Evolutionary conservation across 2,329 filamentous ascomycete genomes (phyloP).

Genomic region (Cladosporium sp.): DNA sequence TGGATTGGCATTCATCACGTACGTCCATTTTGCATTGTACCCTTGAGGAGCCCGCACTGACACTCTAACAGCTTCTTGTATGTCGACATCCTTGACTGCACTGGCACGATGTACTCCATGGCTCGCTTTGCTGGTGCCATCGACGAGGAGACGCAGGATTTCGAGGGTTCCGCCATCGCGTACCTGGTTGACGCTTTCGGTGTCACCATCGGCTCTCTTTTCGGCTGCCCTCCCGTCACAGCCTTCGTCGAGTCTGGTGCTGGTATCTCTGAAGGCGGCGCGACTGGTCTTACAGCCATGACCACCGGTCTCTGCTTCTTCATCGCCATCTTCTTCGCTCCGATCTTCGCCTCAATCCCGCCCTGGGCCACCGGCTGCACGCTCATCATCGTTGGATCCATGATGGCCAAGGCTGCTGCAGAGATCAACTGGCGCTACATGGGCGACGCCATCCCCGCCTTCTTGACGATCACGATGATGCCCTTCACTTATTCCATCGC

Average conservation of each 20-base stretch:
- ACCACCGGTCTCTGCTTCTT: slow-evolving; percentile 76
- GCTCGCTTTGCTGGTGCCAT: slow-evolving; percentile 75
- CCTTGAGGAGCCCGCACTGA: background rate
- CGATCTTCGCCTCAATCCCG: slow-evolving; percentile 83
- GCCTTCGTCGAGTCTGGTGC: slow-evolving; percentile 87
- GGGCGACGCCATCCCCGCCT: slow-evolving; percentile 77
- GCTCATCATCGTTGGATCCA: slow-evolving; percentile 77
- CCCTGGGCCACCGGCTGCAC: slow-evolving; percentile 86
- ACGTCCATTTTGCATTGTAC: background rate
- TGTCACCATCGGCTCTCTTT: slow-evolving; percentile 72
- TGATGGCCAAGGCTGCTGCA: slow-evolving; percentile 72
- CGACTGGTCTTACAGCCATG: slow-evolving; percentile 78
- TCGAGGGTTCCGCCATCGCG: slow-evolving; percentile 75
- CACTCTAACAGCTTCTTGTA: slow-evolving; percentile 57
- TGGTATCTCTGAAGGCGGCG: slow-evolving; percentile 80
- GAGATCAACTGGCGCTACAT: slow-evolving; percentile 88
- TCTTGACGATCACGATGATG: slow-evolving; percentile 78
- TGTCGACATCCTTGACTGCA: slow-evolving; percentile 82
- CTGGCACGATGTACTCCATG: slow-evolving; percentile 85
- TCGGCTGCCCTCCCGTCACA: slow-evolving; percentile 75
- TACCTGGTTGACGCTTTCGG: slow-evolving; percentile 78
- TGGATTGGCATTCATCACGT: slow-evolving; percentile 72
- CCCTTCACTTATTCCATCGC: slow-evolving; percentile 87
- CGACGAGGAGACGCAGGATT: slow-evolving; percentile 77
- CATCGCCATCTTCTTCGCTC: slow-evolving; percentile 80